Conservation (phyloP, 352 stramenopile genomes). For the Plasmopara viticola region DNA sequence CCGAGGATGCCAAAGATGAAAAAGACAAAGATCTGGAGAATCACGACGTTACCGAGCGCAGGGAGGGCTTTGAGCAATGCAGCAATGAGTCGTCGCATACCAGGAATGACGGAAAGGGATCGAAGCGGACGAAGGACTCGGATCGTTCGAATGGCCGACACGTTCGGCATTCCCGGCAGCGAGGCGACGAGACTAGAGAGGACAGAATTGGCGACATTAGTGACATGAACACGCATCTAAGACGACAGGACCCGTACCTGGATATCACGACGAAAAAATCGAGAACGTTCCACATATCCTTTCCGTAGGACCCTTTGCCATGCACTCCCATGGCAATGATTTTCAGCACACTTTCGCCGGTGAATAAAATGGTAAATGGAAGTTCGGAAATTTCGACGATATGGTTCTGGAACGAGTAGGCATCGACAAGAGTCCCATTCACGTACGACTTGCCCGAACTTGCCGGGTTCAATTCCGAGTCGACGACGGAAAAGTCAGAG, state of each 20-base stretch:
- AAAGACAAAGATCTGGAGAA: constrained; percentile 89
- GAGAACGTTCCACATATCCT: constrained; percentile 88
- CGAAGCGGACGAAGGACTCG: constrained; percentile 84
- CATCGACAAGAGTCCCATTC: constrained; percentile 31
- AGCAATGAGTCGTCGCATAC: constrained; percentile 72
- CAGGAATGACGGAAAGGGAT: constrained; percentile 83
- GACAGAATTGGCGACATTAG: neutral
- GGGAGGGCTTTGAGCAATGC: constrained; percentile 81
- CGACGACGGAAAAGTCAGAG: constrained; percentile 77
- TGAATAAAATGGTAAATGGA: constrained; percentile 87
- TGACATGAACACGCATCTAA: neutral
- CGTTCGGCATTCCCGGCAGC: constrained; percentile 63
- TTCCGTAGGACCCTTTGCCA: constrained; percentile 60
- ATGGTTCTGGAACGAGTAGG: constrained; percentile 45
- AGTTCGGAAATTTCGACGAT: constrained; percentile 68
- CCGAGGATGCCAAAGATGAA: constrained; percentile 89
- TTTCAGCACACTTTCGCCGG: constrained; percentile 85
- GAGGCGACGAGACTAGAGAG: constrained; percentile 38
- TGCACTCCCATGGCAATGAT: constrained; percentile 84
- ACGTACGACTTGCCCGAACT: constrained; percentile 37
- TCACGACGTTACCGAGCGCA: constrained; percentile 83
- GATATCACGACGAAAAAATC: constrained; percentile 90
- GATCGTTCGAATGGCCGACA: constrained; percentile 81
- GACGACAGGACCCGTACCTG: constrained; percentile 32
- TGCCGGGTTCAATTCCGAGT: constrained; percentile 50